phyloP scores from a whole-genome alignment of 2,329 filamentous ascomycete genomes.

The Monosporascus cannonballus region DNA sequence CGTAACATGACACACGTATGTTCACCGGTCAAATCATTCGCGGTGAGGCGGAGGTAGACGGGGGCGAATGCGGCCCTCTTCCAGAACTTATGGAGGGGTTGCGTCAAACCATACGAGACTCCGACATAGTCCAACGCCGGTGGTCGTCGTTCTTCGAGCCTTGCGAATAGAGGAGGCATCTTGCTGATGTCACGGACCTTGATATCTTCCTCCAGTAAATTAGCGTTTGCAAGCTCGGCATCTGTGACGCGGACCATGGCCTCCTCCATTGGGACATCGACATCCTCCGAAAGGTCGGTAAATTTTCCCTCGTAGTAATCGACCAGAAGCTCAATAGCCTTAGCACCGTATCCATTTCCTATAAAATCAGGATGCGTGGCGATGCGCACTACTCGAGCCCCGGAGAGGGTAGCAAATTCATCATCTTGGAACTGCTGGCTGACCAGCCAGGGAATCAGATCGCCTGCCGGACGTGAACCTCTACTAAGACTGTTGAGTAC shows the following conservation, averaged over 20 bases:
- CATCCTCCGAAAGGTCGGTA: slow-evolving; percentile 71
- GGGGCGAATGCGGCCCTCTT: slow-evolving; percentile 81
- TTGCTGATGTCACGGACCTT: slow-evolving; percentile 82
- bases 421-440: slow-evolving; percentile 98
- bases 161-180: slow-evolving; percentile 91
- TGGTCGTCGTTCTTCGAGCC: slow-evolving; percentile 75
- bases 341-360: slow-evolving; percentile 88
- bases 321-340: slow-evolving; percentile 76
- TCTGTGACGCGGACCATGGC: slow-evolving; percentile 77
- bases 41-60: slow-evolving; percentile 89
- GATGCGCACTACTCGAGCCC: slow-evolving; percentile 86
- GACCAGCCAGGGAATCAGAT: slow-evolving; percentile 95
- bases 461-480: slow-evolving; percentile 82
- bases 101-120: slow-evolving; percentile 89
- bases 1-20: slow-evolving; percentile 97
- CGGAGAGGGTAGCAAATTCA: slow-evolving; percentile 89
- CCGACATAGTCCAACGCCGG: slow-evolving; percentile 85
- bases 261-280: slow-evolving; percentile 46
- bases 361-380: slow-evolving; percentile 93
- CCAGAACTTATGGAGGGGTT: slow-evolving; percentile 91
- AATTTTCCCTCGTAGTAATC: slow-evolving; percentile 97
- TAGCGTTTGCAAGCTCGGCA: slow-evolving; percentile 68
- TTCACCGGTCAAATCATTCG: slow-evolving; percentile 94
- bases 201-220: slow-evolving; percentile 79
- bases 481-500: slow-evolving; percentile 84